Evolutionary conservation across 139 green algal species (phyloP).

Genomic region (Ettlia oleoabundans): DNA sequence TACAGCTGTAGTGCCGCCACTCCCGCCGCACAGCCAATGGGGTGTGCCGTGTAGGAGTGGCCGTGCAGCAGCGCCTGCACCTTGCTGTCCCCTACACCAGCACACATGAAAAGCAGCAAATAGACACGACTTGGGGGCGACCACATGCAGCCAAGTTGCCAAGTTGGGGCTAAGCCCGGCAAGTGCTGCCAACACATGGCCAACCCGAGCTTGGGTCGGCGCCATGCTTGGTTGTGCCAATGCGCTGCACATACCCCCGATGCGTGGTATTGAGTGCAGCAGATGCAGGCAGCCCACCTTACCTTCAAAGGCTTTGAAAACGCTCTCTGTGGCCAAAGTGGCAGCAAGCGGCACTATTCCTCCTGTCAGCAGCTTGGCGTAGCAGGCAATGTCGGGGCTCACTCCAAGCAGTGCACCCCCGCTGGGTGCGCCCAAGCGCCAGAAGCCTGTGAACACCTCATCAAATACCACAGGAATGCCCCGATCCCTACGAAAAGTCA

Average conservation of each 20-base stretch:
- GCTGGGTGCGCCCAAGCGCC: constrained; percentile 77
- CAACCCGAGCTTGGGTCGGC: no score
- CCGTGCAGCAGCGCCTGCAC: constrained; percentile 93
- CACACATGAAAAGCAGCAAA: not conserved
- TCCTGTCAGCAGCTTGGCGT: constrained; percentile 93
- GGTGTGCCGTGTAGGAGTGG: constrained; percentile 97
- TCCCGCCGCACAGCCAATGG: constrained; percentile 86
- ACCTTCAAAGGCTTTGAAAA: constrained; percentile 89
- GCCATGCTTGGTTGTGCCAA: not conserved
- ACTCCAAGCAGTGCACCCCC: constrained; percentile 74
- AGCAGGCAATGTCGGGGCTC: constrained; percentile 93
- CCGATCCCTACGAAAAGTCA: constrained; percentile 12
- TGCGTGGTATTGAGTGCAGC: not conserved
- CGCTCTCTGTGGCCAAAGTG: constrained; percentile 79
- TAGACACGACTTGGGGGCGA: no score
- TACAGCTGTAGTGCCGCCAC: constrained; percentile 74
- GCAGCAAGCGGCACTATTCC: constrained; percentile 86
- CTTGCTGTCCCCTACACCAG: constrained; percentile 53
- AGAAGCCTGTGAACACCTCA: constrained; percentile 95
- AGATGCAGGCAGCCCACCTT: not conserved
- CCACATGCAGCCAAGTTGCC: no score
- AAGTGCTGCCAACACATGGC: no score
- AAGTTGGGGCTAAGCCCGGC: no score
- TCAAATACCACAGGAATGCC: constrained; percentile 93
- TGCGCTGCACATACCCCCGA: not conserved